phyloP scores from a whole-genome alignment of 768 basidiomycete species.

The Tylopilus cervinicoccineus region DNA sequence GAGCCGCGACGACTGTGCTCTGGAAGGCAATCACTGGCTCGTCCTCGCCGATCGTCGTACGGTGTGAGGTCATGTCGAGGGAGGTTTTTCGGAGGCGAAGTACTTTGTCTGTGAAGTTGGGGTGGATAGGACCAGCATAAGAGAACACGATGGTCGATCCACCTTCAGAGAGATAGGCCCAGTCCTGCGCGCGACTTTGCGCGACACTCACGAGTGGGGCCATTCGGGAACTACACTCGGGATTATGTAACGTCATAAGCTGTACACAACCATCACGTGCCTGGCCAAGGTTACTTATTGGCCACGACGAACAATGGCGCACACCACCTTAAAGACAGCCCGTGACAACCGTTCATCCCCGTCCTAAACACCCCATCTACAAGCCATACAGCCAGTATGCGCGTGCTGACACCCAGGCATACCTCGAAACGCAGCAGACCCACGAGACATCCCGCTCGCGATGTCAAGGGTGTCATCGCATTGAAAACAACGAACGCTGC shows the following conservation, averaged over 20 bases:
- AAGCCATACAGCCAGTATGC: constrained; percentile 9
- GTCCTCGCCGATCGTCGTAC: constrained; percentile 32
- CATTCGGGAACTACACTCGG: too few relatives aligned
- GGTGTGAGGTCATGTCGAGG: constrained; percentile 12
- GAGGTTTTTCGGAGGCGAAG: constrained; percentile 71
- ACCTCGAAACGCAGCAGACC: background rate
- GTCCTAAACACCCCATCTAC: background rate
- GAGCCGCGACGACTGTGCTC: constrained; percentile 52
- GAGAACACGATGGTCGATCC: constrained; percentile 88
- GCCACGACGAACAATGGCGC: constrained; percentile 20
- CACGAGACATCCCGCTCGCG: constrained; percentile 16
- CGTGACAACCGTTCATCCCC: background rate
- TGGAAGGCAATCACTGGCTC: constrained; percentile 55
- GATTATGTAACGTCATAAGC: too few relatives aligned
- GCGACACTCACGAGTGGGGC: constrained; percentile 16
- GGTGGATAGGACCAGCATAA: constrained; percentile 56
- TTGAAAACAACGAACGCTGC: constrained; percentile 6
- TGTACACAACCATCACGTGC: too few relatives aligned
- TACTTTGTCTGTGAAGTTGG: constrained; percentile 57
- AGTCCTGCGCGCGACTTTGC: constrained; percentile 45
- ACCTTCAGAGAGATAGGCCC: constrained; percentile 91
- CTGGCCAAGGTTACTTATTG: too few relatives aligned
- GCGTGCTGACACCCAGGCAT: constrained; percentile 12
- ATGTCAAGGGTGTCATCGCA: background rate
- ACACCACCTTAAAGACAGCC: background rate